Conservation (phyloP, 345 rosid genomes). For the thale cress (Arabidopsis thaliana) region DNA sequence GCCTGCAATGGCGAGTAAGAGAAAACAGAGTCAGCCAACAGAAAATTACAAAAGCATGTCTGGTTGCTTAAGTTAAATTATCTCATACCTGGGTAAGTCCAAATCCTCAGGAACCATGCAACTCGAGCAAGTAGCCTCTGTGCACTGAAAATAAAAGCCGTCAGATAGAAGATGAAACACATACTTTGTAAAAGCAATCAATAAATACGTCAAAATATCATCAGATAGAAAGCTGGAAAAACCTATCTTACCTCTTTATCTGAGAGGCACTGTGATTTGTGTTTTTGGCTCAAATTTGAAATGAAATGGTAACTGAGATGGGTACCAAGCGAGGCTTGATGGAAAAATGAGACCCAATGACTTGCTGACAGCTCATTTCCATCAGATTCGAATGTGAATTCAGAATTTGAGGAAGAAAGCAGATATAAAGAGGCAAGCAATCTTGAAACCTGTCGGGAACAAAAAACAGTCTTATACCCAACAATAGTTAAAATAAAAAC, state of each 20-base stretch:
- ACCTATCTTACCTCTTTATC: slow-evolving; percentile 56
- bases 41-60: slow-evolving; percentile 24
- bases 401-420: slow-evolving; percentile 62
- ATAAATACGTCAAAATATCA: slow-evolving; percentile 3
- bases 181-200: slow-evolving; percentile 14
- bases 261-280: slow-evolving; percentile 36
- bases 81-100: slow-evolving; percentile 59
- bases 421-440: slow-evolving; percentile 67
- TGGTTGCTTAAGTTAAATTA: slow-evolving; percentile 33
- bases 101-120: slow-evolving; percentile 42
- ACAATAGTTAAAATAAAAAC: slow-evolving; percentile 29
- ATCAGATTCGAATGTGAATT: slow-evolving; percentile 50
- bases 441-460: slow-evolving; percentile 67
- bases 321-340: slow-evolving; percentile 93
- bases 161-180: slow-evolving; percentile 31
- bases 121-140: slow-evolving; percentile 46
- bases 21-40: slow-evolving; percentile 28
- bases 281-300: slow-evolving; percentile 52
- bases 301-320: slow-evolving; percentile 69
- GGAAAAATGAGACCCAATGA: slow-evolving; percentile 93
- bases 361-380: slow-evolving; percentile 67
- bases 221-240: slow-evolving; percentile 13
- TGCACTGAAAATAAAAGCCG: slow-evolving; percentile 53
- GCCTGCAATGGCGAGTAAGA: slow-evolving; percentile 57
- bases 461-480: slow-evolving; percentile 23